Conservation (phyloP, 306 rosid genomes). For the Potentilla sterilis region DNA sequence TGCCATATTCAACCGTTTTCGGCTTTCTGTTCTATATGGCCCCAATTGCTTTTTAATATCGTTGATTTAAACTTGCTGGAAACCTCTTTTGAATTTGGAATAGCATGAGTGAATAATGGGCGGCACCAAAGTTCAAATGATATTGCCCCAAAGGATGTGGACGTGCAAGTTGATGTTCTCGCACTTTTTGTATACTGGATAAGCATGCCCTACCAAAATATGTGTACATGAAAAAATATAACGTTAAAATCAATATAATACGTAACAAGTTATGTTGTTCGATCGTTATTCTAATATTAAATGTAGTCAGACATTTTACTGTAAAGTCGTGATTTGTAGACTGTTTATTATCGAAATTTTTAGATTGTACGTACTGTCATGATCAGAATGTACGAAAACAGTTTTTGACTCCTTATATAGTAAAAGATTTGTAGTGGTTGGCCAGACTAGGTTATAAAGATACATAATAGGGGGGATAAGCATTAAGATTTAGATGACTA, state of each 20-base stretch:
- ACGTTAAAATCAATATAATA: neutral
- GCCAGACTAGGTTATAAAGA: neutral
- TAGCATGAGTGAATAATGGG: neutral
- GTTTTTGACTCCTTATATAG: neutral
- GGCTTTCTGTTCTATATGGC: conserved; percentile 7
- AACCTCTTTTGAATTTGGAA: neutral
- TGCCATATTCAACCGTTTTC: conserved; percentile 9
- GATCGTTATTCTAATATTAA: neutral
- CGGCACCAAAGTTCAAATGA: conserved; percentile 12
- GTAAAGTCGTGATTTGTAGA: neutral
- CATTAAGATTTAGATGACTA: neutral
- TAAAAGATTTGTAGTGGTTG: neutral
- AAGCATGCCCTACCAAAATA: neutral
- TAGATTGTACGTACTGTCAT: neutral
- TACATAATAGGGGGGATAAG: neutral
- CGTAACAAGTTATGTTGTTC: neutral
- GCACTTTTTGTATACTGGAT: neutral
- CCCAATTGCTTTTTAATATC: neutral
- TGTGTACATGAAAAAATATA: neutral
- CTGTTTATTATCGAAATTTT: neutral
- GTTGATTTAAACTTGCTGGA: neutral
- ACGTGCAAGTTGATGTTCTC: neutral
- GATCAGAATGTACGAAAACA: neutral
- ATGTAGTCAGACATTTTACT: neutral
- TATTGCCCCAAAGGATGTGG: neutral